Evolutionary conservation across 345 rosid genomes (phyloP), one percentile per base, ranked within the genome.

Genomic region (Citrus trifoliata): DNA sequence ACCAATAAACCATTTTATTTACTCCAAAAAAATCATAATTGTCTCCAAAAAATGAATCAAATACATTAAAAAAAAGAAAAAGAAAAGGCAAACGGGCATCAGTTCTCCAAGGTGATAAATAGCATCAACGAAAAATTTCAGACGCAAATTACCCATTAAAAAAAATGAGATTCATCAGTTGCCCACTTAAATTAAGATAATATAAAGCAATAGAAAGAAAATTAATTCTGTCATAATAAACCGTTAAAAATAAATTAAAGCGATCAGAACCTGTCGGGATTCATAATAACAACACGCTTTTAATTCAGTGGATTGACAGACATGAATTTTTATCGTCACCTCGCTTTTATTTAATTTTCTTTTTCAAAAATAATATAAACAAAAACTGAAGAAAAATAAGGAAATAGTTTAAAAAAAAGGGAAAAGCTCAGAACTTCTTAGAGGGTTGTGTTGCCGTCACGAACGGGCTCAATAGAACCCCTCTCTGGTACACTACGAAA

Each of bases 261-360:
- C 90, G 83, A 87, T 89, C 89, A 78, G 88, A 89, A 87, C 87
- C 89, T 85, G 86, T 88, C 87, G 88, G 83, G 88, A 87, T 89
- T 80, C 87, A 81, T 12, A 7, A 21, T 75, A 73, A 85, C 92
- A 89, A 87, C 92, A 89, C 81, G 73, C 30, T 22, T 22, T 22
- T 65, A 55, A 12, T 60, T 89, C 88, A 89, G 92, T 73, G 88
- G 87, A 89, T 89, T 87, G 84, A 87, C 87, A 83, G 88, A 85
- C 82, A 71, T 85, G 89, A 82, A 80, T 72, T 81, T 78, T 74
- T 82, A 78, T 89, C 90, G 51, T 89, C 92, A 84, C 80, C 74
- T 85, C 91, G 86, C 87, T 61, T 63, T 18, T 53, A 53, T 53
- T 53, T 18, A 18, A 1, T 53, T 53, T 53, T 6, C 5, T 53